Conservation (phyloP, 805 yeast species). For the Lachancea sp. region DNA sequence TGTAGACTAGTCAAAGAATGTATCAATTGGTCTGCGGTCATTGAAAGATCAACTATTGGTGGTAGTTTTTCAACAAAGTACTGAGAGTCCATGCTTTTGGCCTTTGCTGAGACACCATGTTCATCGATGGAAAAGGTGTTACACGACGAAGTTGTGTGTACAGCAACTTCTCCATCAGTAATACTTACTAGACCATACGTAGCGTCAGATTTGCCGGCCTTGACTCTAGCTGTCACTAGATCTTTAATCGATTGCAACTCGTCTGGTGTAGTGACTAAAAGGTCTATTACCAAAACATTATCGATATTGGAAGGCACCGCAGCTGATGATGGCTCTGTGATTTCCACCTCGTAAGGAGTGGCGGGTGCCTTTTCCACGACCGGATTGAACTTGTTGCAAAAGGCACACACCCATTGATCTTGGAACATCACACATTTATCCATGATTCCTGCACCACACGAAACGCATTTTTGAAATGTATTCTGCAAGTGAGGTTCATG, state of each 20-base stretch:
- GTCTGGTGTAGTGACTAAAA: conserved; percentile 3
- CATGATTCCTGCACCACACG: conserved; percentile 7
- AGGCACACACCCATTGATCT: conserved; percentile 14
- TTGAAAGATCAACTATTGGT: not conserved
- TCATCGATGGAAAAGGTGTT: conserved; percentile 1
- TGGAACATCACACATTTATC: conserved; percentile 2
- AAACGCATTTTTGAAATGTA: not conserved
- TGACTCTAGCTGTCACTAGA: not conserved
- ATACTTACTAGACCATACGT: conserved; percentile 3
- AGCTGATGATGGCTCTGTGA: not conserved
- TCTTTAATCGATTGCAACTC: conserved; percentile 10
- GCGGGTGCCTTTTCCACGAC: conserved; percentile 6
- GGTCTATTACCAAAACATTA: conserved; percentile 11
- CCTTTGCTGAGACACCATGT: not conserved
- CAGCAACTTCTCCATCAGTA: not conserved
- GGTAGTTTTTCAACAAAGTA: not conserved
- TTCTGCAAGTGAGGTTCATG: not conserved
- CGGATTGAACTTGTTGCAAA: conserved; percentile 13
- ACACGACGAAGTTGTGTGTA: not conserved
- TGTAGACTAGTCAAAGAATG: not conserved
- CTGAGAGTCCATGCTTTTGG: not conserved
- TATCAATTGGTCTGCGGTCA: not conserved
- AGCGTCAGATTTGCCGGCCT: not conserved
- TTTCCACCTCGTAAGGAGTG: conserved; percentile 4
- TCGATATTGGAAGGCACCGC: not conserved